A percentile compares a stretch with the other conserved stretches of the same genome.
Evolutionary conservation across 2,329 filamentous ascomycete species (phyloP).

Genomic region (Hypoxylon sp.): DNA sequence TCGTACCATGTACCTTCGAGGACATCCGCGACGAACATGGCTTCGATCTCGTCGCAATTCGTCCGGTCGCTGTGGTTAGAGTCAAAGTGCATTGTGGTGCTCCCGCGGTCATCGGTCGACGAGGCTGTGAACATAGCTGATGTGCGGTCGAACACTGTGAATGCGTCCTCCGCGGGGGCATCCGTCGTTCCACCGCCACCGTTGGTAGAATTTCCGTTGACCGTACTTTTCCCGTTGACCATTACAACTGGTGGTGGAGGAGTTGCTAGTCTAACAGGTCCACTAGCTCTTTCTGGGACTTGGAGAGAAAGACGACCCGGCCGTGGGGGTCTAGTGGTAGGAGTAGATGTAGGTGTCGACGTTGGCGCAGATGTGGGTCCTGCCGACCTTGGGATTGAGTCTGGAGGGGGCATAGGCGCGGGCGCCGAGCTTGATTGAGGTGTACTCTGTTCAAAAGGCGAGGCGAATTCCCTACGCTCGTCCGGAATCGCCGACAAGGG

Average conservation of each 20-base stretch:
- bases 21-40: constrained; percentile 67
- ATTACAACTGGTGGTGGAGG: constrained; percentile 67
- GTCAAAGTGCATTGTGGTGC: constrained; percentile 49
- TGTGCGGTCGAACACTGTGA: constrained; percentile 49
- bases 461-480: constrained; percentile 65
- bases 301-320: constrained; percentile 72
- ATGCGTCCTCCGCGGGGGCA: constrained; percentile 28
- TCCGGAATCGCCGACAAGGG: constrained; percentile 78
- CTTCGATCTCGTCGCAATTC: constrained; percentile 71
- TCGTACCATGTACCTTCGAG: constrained; percentile 68
- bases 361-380: constrained; percentile 46
- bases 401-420: constrained; percentile 47
- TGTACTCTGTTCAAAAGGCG: constrained; percentile 45
- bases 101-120: constrained; percentile 39
- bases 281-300: constrained; percentile 73
- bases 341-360: constrained; percentile 42
- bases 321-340: constrained; percentile 51
- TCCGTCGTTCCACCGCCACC: constrained; percentile 27
- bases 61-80: constrained; percentile 62
- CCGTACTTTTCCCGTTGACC: constrained; percentile 63
- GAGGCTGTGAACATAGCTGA: constrained; percentile 49
- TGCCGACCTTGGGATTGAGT: constrained; percentile 45
- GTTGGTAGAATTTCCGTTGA: constrained; percentile 36
- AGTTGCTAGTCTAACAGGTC: constrained; percentile 74
- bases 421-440: constrained; percentile 48